phyloP scores from a whole-genome alignment of 177 flowering plant species.

The Telopea speciosissima region DNA sequence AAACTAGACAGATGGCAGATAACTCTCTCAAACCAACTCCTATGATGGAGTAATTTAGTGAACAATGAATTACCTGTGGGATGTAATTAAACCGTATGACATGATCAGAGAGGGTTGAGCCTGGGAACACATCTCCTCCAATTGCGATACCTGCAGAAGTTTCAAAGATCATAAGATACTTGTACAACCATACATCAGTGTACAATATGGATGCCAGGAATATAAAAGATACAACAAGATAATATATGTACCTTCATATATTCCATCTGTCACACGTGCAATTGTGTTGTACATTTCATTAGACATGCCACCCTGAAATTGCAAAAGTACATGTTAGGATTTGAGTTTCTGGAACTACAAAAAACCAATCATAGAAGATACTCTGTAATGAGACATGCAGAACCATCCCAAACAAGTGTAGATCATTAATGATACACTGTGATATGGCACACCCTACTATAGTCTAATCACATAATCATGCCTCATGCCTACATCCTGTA shows the following conservation, averaged over 20 bases:
- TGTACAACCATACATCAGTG: background rate
- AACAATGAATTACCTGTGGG: constrained; percentile 63
- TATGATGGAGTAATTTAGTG: background rate
- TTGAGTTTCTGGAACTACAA: background rate
- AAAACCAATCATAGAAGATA: background rate
- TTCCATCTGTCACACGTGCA: constrained; percentile 98
- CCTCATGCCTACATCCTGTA: too few relatives aligned
- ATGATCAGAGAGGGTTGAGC: constrained; percentile 97
- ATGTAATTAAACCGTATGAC: constrained; percentile 92
- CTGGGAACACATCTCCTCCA: constrained; percentile 99
- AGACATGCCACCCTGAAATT: constrained; percentile 95
- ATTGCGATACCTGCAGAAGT: constrained; percentile 77
- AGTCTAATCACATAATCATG: background rate
- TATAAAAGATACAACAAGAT: background rate
- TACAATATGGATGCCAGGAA: background rate
- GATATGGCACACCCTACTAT: too few relatives aligned
- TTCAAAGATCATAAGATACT: background rate
- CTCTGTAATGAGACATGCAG: background rate
- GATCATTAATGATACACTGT: too few relatives aligned
- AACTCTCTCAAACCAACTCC: background rate
- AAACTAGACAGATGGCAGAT: background rate
- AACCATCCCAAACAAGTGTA: background rate
- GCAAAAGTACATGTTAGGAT: constrained; percentile 1
- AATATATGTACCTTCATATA: constrained; percentile 71
- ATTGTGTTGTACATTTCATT: constrained; percentile 88